Evolutionary conservation across 495 filamentous ascomycete genomes (phyloP).

Genomic region (Talaromyces trachyspermus): DNA sequence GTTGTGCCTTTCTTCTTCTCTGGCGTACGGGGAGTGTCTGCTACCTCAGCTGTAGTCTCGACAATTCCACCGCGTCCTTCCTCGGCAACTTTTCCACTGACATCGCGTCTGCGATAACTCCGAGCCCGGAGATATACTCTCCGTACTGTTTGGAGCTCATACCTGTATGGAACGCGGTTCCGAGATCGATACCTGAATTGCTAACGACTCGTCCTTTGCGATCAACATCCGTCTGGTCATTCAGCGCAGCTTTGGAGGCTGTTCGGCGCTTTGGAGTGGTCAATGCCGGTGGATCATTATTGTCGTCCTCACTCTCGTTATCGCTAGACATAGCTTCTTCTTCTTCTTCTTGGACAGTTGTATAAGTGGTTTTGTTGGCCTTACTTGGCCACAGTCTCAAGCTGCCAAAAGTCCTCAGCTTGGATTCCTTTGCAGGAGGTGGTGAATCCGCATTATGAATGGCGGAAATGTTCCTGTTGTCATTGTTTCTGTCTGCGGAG

Average conservation of each 20-base stretch:
- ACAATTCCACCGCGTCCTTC: slow-evolving; percentile 57
- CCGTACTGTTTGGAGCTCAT: slow-evolving; percentile 45
- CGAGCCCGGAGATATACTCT: slow-evolving; percentile 48
- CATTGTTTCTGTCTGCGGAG: slow-evolving; percentile 17
- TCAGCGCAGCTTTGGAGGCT: slow-evolving; percentile 19
- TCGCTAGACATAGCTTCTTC: slow-evolving; percentile 30
- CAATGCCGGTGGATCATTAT: slow-evolving; percentile 8
- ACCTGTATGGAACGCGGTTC: slow-evolving; percentile 25
- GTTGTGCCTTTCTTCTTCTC: slow-evolving; percentile 10
- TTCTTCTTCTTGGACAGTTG: slow-evolving; percentile 26
- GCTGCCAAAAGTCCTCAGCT: slow-evolving; percentile 16
- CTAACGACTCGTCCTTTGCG: slow-evolving; percentile 43
- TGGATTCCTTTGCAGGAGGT: slow-evolving; percentile 16
- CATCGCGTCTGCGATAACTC: slow-evolving; percentile 51
- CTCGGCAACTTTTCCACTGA: slow-evolving; percentile 80
- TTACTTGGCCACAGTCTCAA: slow-evolving; percentile 5
- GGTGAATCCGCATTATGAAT: slow-evolving; percentile 24
- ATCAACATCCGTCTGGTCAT: slow-evolving; percentile 25
- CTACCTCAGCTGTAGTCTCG: slow-evolving; percentile 9
- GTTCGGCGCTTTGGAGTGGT: slow-evolving; percentile 19
- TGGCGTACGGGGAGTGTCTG: background rate
- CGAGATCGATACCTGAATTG: slow-evolving; percentile 45
- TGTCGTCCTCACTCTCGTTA: slow-evolving; percentile 19
- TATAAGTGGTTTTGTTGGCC: slow-evolving; percentile 10
- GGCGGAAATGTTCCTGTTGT: slow-evolving; percentile 7